These are phyloP conservation scores for Myxozyma neglecta DNA, from an alignment of 805 yeast species.

Conservation along the genomic window DNA sequence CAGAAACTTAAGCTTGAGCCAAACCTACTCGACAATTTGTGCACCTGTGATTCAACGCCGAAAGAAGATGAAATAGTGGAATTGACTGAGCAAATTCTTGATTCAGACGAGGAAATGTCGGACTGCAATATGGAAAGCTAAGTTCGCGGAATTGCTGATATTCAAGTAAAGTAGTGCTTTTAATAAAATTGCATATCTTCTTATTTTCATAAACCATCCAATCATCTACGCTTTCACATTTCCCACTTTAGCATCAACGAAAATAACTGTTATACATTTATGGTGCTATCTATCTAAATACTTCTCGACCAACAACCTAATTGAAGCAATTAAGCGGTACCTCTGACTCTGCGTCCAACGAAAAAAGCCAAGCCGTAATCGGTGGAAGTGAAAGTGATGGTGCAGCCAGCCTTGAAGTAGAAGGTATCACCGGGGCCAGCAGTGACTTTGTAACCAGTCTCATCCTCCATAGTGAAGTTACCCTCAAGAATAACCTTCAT, in stretches of 20 bases:
- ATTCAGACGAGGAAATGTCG: background rate
- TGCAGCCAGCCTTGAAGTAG: slow-evolving; percentile 66
- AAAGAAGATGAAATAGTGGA: background rate
- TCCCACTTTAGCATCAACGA: background rate
- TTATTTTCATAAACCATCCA: too few relatives aligned
- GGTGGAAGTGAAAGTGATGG: slow-evolving; percentile 60
- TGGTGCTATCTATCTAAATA: background rate
- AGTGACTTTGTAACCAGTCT: slow-evolving; percentile 58
- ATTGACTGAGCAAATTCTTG: background rate
- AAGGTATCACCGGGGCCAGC: slow-evolving; percentile 67
- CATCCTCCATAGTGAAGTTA: slow-evolving; percentile 61
- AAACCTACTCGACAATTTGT: background rate
- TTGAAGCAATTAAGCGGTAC: slow-evolving; percentile 1
- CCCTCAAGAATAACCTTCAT: slow-evolving; percentile 71
- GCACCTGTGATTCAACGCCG: background rate
- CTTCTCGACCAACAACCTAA: background rate
- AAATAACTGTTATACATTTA: background rate
- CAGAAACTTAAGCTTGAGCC: background rate
- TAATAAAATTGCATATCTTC: background rate
- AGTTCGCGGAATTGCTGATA: background rate
- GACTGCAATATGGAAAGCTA: background rate
- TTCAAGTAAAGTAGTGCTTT: background rate
- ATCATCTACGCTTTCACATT: background rate
- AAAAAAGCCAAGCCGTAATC: slow-evolving; percentile 67
- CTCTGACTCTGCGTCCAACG: slow-evolving; percentile 44